Evolutionary conservation across 2,329 filamentous ascomycete species (phyloP), one percentile per base, ranked within the genome.

Genomic region (Lachnellula occidentalis): DNA sequence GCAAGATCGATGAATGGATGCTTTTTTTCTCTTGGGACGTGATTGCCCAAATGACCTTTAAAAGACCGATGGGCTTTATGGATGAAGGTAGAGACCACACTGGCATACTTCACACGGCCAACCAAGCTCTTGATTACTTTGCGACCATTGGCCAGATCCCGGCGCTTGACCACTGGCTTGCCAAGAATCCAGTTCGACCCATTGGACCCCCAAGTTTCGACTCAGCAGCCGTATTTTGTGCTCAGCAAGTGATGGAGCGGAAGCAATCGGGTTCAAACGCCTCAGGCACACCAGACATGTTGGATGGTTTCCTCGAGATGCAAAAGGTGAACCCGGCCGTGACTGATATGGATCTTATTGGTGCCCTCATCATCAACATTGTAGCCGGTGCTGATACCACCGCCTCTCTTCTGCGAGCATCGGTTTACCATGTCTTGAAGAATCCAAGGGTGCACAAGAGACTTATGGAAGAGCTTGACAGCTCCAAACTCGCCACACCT

Each of bases 1-100:
- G 69, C 50, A 63, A 73, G 17, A 62, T 77, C 9, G 72, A 70
- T 4, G 62, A 73, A 37, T 78, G 74, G 73, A 60, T 75, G 11
- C 36, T 64, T 9, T 76, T 56, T 41, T 73, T 69, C 55, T 65
- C 71, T 7, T 73, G 70, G 61, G 72, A 75, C 57, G 68, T 73
- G 2, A 69, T 75, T 56, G 68, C 68, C 14, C 64, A 71, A 46
- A 48, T 75, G n/a, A 71, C 69, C n/a, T 74, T 73, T 45, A 67
- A 69, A 15, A 66, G 63, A 6, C 66, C 69, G 43, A 72, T 73
- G 58, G 71, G 72, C 4, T 74, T 73, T 58, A 58, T 74, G 34
- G 60, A 71, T 27, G 56, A 65, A 6, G 61, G 66, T 3, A 51
- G 57, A 9, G 72, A 75, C 54, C 52, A 70, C 51, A 62, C 64